Base-by-base conservation (phyloP, 148 eudicot species). In the Dysphania ambrosioides region DNA sequence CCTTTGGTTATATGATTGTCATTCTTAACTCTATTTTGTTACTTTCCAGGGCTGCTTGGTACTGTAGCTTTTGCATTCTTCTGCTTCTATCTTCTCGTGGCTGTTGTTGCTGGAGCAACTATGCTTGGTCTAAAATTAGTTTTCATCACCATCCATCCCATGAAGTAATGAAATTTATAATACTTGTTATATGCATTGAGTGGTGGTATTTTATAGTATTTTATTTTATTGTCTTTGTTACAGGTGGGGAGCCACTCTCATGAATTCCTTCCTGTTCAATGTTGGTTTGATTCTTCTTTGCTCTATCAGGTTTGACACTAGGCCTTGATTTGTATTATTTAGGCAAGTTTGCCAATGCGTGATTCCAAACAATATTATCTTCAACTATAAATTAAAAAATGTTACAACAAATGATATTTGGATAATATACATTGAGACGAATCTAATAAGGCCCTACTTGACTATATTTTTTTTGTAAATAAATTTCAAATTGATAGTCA, bases 241-340 rank as follows among this genome's bases (percentile, higher is more conserved):
- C 82, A 95, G 99, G 87, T 95, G 99, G 99, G 99, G 96, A 79
- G 99, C 85, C 55, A 95, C 99, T 79, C 99, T 95, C 64, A 95
- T 95, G 99, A 95, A 95, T 85, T 95, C 99, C 24, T 95, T 95
- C 72, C 85, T 95, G 64, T 95, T 95, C 71, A 95, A 95, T 65
- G 99, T 95, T 66, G 99, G 88, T 42, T 93, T 95, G 73, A 95
- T 95, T 77, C 99, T 95, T 78, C 99, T 95, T 80, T 92, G 96
- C 88, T 95, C 97, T 55, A 95, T 95, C 86, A 95, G 99, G 99
- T 95, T 74, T 61, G 75, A 18, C 53, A 32, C 72, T 49, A 24
- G 51, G 11, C 41, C 32, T 49, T 31, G 16, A 24, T 64, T 35
- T 27, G 7, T 63, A 11, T 23, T 23, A n/a, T 34, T 23, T 19